Evolutionary conservation across 495 filamentous ascomycete species (phyloP).

Genomic region (Penicillium paradoxum): DNA sequence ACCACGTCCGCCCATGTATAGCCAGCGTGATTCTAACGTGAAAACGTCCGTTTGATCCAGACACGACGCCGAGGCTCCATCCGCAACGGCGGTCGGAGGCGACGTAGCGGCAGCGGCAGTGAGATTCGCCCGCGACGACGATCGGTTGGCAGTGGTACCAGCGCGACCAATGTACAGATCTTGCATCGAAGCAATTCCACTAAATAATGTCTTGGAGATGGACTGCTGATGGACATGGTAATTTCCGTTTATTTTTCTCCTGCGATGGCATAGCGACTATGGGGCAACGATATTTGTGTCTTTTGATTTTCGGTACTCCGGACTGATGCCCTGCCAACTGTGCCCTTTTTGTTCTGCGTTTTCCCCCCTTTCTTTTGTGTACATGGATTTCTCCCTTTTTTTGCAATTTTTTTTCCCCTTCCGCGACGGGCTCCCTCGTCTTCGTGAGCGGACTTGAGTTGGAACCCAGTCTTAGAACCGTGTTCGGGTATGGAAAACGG

Average conservation of each 20-base stretch:
- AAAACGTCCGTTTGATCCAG: conserved; percentile 47
- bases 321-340: conserved; percentile 20
- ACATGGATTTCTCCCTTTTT: conserved; percentile 37
- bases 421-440: conserved; percentile 22
- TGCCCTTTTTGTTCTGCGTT: conserved; percentile 13
- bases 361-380: conserved; percentile 36
- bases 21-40: conserved; percentile 51
- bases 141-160: conserved; percentile 38
- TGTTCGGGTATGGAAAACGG: conserved; percentile 48
- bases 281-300: conserved; percentile 33
- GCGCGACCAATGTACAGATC: conserved; percentile 34
- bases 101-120: conserved; percentile 45
- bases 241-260: conserved; percentile 28
- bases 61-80: conserved; percentile 45
- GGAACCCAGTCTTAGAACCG: conserved; percentile 42
- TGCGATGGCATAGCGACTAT: conserved; percentile 42
- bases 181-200: conserved; percentile 47
- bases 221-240: conserved; percentile 28
- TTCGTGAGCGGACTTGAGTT: conserved; percentile 34
- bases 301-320: conserved; percentile 22
- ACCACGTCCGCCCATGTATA: conserved; percentile 30
- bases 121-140: conserved; percentile 44
- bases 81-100: conserved; percentile 35
- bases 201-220: conserved; percentile 27
- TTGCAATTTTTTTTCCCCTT: conserved; percentile 40